These are phyloP conservation scores for Setaria italica DNA, from an alignment of 202 grass and related monocot species.

Conservation along the genomic window DNA sequence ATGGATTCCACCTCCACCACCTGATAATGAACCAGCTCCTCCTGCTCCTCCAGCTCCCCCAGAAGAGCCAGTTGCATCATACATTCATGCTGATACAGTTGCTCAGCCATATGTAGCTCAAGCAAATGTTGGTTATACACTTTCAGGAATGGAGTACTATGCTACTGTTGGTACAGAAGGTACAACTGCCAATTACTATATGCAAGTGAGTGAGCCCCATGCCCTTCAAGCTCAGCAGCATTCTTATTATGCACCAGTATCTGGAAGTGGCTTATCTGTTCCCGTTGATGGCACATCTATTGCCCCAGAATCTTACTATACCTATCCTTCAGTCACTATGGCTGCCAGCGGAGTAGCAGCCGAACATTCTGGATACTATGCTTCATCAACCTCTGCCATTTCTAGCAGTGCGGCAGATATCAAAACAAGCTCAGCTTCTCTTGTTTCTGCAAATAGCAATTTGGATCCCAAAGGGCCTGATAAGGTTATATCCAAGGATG, in stretches of 20 bases:
- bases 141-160: conserved; percentile 70
- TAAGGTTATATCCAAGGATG: conserved; percentile 55
- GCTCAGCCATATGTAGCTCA: conserved; percentile 63
- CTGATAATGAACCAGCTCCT: conserved; percentile 74
- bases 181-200: conserved; percentile 67
- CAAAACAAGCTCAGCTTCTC: conserved; percentile 35
- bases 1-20: conserved; percentile 89
- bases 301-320: conserved; percentile 68
- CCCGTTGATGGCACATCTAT: conserved; percentile 53
- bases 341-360: conserved; percentile 37
- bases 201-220: conserved; percentile 63
- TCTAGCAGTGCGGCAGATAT: conserved; percentile 53
- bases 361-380: conserved; percentile 63
- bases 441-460: conserved; percentile 48
- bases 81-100: conserved; percentile 51
- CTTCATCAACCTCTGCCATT: conserved; percentile 51
- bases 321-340: conserved; percentile 49
- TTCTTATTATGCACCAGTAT: conserved; percentile 68
- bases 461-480: conserved; percentile 36
- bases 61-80: conserved; percentile 69
- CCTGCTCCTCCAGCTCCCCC: conserved; percentile 75
- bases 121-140: conserved; percentile 58
- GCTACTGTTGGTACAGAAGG: conserved; percentile 49
- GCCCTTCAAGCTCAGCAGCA: conserved; percentile 51
- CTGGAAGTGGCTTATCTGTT: conserved; percentile 67